Conservation (phyloP, 208 protist genomes). For the Entamoeba moshkovskii region DNA sequence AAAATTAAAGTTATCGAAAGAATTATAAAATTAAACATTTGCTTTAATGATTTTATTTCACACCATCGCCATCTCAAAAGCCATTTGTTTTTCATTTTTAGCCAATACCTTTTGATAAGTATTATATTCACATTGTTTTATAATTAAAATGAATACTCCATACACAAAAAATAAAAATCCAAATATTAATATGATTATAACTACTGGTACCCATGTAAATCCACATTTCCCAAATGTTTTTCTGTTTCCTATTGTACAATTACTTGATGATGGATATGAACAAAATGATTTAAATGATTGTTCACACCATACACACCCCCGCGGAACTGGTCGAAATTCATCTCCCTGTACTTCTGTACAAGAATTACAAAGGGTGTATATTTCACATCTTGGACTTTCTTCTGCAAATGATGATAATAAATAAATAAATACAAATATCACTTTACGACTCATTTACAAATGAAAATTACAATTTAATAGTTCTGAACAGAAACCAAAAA, state of each 20-base stretch:
- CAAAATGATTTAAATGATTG: neutral
- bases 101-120: neutral
- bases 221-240: neutral
- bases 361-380: neutral
- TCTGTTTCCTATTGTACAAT: neutral
- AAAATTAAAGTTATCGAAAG: no score
- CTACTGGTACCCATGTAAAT: neutral
- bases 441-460: no score
- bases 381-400: neutral
- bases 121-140: neutral
- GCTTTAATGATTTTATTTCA: no score
- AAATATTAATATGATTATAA: neutral
- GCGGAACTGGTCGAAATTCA: neutral
- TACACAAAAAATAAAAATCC: neutral
- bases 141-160: neutral
- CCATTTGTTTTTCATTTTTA: neutral
- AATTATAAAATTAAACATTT: no score
- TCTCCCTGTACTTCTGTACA: neutral
- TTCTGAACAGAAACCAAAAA: no score
- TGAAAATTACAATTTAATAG: no score
- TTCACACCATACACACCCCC: neutral
- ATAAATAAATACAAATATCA: no score
- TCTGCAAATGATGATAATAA: no score
- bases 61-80: neutral
- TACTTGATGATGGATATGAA: neutral